Percentiles rank a stretch among this genome's conserved stretches.
Conservation (phyloP, 2,329 filamentous ascomycete species). For the Coniella vitis region DNA sequence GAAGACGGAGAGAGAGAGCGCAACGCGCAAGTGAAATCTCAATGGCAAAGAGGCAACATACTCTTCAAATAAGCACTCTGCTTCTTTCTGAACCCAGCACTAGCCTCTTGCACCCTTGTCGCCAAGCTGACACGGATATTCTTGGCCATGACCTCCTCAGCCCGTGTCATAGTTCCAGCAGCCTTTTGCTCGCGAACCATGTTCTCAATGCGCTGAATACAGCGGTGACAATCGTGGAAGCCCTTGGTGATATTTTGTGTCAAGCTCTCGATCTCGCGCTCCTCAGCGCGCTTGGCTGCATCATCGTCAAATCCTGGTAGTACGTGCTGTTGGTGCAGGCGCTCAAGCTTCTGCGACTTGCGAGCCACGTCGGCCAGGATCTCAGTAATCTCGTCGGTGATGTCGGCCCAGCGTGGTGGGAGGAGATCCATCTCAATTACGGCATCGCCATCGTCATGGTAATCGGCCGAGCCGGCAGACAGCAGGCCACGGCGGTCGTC, state of each 20-base stretch:
- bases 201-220: conserved; percentile 79
- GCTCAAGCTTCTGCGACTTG: conserved; percentile 79
- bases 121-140: conserved; percentile 94
- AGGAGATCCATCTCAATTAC: conserved; percentile 98
- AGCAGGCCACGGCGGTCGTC: conserved; percentile 70
- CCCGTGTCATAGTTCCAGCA: conserved; percentile 64
- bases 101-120: conserved; percentile 81
- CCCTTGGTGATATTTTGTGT: conserved; percentile 84
- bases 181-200: conserved; percentile 79
- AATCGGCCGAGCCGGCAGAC: conserved; percentile 66
- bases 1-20: neutral
- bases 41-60: conserved; percentile 33
- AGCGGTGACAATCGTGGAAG: conserved; percentile 85
- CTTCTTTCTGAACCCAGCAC: conserved; percentile 90
- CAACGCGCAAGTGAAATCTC: neutral
- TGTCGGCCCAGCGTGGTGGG: conserved; percentile 90
- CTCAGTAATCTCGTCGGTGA: conserved; percentile 89
- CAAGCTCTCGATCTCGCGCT: conserved; percentile 80
- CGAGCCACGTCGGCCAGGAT: conserved; percentile 71
- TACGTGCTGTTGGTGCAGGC: conserved; percentile 94
- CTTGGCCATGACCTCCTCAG: conserved; percentile 90
- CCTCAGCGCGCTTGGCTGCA: conserved; percentile 77
- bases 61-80: conserved; percentile 95
- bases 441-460: conserved; percentile 82
- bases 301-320: conserved; percentile 96